These are phyloP conservation scores for Salix caprea DNA, from an alignment of 345 rosid species.

Conservation along the genomic window DNA sequence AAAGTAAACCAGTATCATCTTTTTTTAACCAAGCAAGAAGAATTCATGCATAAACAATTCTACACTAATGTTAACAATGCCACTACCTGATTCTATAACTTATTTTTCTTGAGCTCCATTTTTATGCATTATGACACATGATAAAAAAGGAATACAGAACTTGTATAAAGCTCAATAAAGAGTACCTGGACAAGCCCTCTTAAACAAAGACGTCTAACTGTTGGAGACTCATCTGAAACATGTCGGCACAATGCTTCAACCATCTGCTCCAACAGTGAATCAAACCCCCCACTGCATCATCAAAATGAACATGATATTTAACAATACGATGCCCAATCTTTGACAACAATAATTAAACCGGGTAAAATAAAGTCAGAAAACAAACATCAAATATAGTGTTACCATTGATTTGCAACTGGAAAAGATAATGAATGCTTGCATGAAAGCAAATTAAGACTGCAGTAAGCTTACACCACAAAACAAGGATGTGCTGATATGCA, in stretches of 20 bases:
- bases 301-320: slow-evolving; percentile 6
- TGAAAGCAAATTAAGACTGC: no score
- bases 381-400: neutral
- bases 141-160: neutral
- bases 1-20: neutral
- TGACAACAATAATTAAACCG: neutral
- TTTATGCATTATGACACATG: neutral
- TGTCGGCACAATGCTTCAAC: slow-evolving; percentile 87
- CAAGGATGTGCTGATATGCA: no score
- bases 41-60: neutral
- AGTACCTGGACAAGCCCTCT: slow-evolving; percentile 89
- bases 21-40: neutral
- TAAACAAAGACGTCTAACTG: slow-evolving; percentile 88
- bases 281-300: slow-evolving; percentile 64
- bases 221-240: slow-evolving; percentile 93
- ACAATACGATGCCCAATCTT: neutral
- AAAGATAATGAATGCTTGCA: no score
- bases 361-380: neutral
- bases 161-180: neutral
- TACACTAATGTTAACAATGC: neutral
- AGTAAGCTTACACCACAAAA: no score
- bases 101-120: neutral
- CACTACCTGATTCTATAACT: neutral
- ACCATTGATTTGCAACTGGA: no score
- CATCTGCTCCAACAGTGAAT: slow-evolving; percentile 83